phyloP scores from a whole-genome alignment of 2,329 filamentous ascomycete species.

The Neophaeococcomyces mojaviensis region DNA sequence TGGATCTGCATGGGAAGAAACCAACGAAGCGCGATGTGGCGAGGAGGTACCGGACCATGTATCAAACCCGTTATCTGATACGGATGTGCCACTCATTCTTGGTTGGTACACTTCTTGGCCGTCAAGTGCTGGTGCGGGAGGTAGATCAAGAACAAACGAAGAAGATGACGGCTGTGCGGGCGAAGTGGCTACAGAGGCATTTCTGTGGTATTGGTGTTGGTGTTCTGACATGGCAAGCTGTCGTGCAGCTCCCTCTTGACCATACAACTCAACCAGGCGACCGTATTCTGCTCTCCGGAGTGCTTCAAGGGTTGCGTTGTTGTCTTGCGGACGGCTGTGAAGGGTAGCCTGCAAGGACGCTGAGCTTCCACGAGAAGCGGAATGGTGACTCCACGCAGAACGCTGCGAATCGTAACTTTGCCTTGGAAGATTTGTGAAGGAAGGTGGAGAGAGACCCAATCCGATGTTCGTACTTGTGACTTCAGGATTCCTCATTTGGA shows the following conservation, averaged over 20 bases:
- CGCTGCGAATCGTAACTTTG: slow-evolving; percentile 1
- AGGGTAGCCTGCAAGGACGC: background rate
- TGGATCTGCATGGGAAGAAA: slow-evolving; percentile 17
- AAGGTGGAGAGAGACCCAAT: background rate
- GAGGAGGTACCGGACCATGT: slow-evolving; percentile 20
- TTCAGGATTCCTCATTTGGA: background rate
- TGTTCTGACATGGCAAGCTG: slow-evolving; percentile 9
- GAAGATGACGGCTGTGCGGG: slow-evolving; percentile 3
- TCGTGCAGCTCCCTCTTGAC: slow-evolving; percentile 12
- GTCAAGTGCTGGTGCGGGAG: slow-evolving; percentile 6
- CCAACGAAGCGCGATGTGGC: slow-evolving; percentile 13
- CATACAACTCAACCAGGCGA: slow-evolving; percentile 20
- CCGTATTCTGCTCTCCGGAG: slow-evolving; percentile 23
- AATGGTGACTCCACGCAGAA: background rate
- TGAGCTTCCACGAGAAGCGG: background rate
- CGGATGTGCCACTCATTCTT: background rate
- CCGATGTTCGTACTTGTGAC: background rate
- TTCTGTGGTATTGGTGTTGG: background rate
- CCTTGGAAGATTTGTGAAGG: background rate
- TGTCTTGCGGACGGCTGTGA: background rate
- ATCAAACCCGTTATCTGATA: slow-evolving; percentile 11
- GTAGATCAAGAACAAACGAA: slow-evolving; percentile 9
- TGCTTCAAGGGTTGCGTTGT: slow-evolving; percentile 20
- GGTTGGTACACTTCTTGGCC: background rate
- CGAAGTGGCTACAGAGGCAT: background rate